Conservation (phyloP, 345 rosid species). For the Rhizophora mangle region DNA sequence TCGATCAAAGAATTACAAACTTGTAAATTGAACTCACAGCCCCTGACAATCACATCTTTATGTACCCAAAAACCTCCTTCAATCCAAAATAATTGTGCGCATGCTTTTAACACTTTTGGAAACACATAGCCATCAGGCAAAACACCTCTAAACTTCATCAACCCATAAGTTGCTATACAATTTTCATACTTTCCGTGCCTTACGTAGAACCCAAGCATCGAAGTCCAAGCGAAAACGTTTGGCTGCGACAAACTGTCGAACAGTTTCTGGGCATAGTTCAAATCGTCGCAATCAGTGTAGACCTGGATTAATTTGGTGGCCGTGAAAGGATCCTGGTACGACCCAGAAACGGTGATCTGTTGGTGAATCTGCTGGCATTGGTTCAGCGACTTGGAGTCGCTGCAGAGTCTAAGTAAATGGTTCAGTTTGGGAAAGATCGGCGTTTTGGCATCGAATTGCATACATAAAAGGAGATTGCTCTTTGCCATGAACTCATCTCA, state of each 20-base stretch:
- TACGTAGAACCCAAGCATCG: constrained; percentile 24
- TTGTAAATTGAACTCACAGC: constrained; percentile 22
- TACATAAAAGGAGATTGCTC: not conserved
- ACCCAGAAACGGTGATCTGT: constrained; percentile 25
- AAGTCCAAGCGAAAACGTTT: constrained; percentile 43
- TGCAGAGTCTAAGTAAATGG: constrained; percentile 29
- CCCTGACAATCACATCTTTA: constrained; percentile 34
- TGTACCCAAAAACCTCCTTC: constrained; percentile 34
- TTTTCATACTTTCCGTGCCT: constrained; percentile 27
- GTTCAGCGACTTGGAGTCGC: constrained; percentile 23
- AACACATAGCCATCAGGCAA: constrained; percentile 36
- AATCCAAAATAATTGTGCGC: constrained; percentile 22
- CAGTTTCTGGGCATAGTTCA: constrained; percentile 16
- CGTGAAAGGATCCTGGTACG: constrained; percentile 8
- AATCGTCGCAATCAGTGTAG: constrained; percentile 32
- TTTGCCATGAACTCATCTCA: constrained; percentile 21
- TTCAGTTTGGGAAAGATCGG: constrained; percentile 11
- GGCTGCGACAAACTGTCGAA: constrained; percentile 28
- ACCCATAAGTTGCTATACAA: constrained; percentile 23
- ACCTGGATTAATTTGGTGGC: constrained; percentile 33
- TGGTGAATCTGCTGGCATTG: constrained; percentile 38
- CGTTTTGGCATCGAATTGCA: not conserved
- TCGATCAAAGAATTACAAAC: constrained; percentile 37
- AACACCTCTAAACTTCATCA: constrained; percentile 29
- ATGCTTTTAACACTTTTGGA: constrained; percentile 34